Percentiles rank a stretch among this genome's conserved stretches.
These are phyloP conservation scores for Fusarium secorum DNA, from an alignment of 2,329 filamentous ascomycete genomes.

Conservation along the genomic window DNA sequence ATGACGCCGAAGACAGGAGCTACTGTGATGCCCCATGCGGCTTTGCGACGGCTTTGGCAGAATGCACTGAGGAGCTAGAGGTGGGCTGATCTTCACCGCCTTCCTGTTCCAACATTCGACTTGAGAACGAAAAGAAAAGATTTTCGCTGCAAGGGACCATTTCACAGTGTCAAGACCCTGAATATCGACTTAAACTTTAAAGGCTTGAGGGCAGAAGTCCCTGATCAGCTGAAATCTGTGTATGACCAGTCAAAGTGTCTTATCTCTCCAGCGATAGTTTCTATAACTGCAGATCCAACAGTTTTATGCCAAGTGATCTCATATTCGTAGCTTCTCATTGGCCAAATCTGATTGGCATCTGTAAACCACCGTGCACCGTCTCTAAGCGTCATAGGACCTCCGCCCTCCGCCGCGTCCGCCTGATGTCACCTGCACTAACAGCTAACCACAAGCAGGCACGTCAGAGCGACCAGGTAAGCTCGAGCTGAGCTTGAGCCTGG, in stretches of 20 bases:
- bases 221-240: conserved; percentile 16
- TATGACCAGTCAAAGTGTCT: conserved; percentile 5
- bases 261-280: conserved; percentile 8
- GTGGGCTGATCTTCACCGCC: conserved; percentile 38
- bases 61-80: conserved; percentile 9
- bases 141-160: neutral
- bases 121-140: neutral
- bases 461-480: conserved; percentile 6
- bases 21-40: neutral
- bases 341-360: conserved; percentile 14
- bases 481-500: neutral
- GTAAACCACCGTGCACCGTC: conserved; percentile 17
- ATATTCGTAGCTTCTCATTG: conserved; percentile 29
- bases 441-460: conserved; percentile 14
- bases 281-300: conserved; percentile 14
- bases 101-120: conserved; percentile 12
- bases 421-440: conserved; percentile 35
- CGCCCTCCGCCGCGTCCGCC: conserved; percentile 35
- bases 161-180: neutral
- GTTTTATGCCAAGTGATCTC: conserved; percentile 20
- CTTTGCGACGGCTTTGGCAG: conserved; percentile 31
- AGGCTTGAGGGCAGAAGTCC: neutral
- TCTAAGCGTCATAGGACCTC: conserved; percentile 35
- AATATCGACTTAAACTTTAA: neutral
- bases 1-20: conserved; percentile 30